Base-by-base conservation (phyloP, 106 monocot species). In the Apostasia shenzhenica region DNA sequence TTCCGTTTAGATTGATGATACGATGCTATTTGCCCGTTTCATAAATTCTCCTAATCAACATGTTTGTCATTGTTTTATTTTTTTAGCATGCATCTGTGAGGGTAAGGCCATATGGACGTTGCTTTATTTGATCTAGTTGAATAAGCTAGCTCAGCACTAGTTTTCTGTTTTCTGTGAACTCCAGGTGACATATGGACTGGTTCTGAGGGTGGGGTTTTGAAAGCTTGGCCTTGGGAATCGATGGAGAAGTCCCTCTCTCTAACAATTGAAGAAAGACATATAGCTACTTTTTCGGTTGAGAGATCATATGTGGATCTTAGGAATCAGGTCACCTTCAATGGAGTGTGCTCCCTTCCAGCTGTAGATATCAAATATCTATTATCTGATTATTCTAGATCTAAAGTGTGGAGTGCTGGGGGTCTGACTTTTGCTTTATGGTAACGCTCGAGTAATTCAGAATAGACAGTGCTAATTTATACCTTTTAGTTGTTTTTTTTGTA, bases 301-400 rank as follows among this genome's bases (percentile, higher is more conserved):
- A 86, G 86, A 73, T 82, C 86, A 45, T 82, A 67, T 59, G 55
- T 86, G 59, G 86, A 86, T 57, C 86, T 86, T 70, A 79, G 81
- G 67, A 79, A 52, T 48, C 71, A 82, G 55, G 79, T 68, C 13
- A 86, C 86, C 51, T 61, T 79, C 41, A 78, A 75, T 64, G 86
- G 86, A 54, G 79, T 76, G 39, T 82, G 86, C 44, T 48, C 63
- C 50, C 68, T 86, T 53, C 82, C 86, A 57, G 70, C 76, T 73
- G n/a, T 57, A 55, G 86, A 86, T 70, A 73, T 82, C 13, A 82
- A 74, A 55, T 72, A 75, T 76, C 71, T 86, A 66, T 14, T 86
- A 10, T 86, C 82, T 70, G 86, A 86, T 72, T 72, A 79, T 63
- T 45, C 73, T 48, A 78, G 73, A 47, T 76, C 79, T 8, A 86